phyloP scores from a whole-genome alignment of 2,329 filamentous ascomycete species.

The Lomentospora prolificans region DNA sequence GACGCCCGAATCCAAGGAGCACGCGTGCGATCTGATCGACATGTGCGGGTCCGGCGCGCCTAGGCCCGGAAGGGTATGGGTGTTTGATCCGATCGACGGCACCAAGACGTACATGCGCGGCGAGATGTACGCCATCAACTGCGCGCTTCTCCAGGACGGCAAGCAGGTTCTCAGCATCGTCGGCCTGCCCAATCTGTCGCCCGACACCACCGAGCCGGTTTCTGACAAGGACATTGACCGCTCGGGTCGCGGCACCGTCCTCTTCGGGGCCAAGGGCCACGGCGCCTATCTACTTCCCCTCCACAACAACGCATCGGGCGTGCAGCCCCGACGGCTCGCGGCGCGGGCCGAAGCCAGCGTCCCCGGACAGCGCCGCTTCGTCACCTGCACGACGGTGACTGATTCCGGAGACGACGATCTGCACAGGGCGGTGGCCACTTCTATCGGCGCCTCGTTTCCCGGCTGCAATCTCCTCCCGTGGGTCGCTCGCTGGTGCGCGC shows the following conservation, averaged over 20 bases:
- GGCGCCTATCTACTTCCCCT: constrained; percentile 39
- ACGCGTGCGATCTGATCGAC: constrained; percentile 45
- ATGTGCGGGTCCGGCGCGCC: constrained; percentile 34
- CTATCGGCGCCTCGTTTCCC: constrained; percentile 31
- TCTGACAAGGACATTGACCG: constrained; percentile 34
- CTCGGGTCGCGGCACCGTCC: constrained; percentile 33
- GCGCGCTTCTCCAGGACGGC: constrained; percentile 40
- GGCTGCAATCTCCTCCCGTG: constrained; percentile 45
- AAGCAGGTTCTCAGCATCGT: constrained; percentile 40
- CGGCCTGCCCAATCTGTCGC: constrained; percentile 32
- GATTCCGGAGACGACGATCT: constrained; percentile 38
- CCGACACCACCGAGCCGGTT: constrained; percentile 27
- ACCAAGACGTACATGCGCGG: constrained; percentile 46
- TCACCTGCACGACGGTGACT: constrained; percentile 35
- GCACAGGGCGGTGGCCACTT: constrained; percentile 32
- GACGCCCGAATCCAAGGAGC: constrained; percentile 27
- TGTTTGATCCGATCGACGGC: constrained; percentile 53
- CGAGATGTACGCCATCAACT: constrained; percentile 48
- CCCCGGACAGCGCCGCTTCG: constrained; percentile 24
- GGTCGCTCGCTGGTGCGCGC: constrained; percentile 44
- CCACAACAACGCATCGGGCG: constrained; percentile 10
- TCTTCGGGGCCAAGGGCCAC: constrained; percentile 37
- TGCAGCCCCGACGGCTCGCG: constrained; percentile 21
- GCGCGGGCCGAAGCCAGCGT: constrained; percentile 4
- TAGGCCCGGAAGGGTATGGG: constrained; percentile 36